Base-by-base conservation (phyloP, 352 stramenopile species). In the Lagenidium giganteum region DNA sequence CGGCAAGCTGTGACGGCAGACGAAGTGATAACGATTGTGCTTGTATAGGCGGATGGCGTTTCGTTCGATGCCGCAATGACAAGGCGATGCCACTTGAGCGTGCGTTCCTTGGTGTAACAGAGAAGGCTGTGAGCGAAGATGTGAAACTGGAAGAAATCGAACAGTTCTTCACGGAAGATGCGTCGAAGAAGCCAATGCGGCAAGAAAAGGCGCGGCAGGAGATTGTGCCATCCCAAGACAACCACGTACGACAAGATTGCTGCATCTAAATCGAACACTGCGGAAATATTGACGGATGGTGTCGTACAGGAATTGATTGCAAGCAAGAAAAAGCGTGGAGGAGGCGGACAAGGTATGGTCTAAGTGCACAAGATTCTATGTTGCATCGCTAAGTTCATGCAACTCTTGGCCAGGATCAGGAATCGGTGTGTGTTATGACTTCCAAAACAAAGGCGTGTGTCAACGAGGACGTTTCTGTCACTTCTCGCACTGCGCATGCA, bases 401-500 rank as follows among this genome's bases (percentile, higher is more conserved):
- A 8, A 31, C 1, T 40, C 16, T 27, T 4, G 32, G 34, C 21
- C 55, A 76, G 60, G 62, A 3, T 42, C 73, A 31, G 79, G 82
- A 31, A 87, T 75, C 28, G 82, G 82, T 29, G 82, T 93, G 24
- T 93, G 82, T 48, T 93, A 93, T 49, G 82, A 93, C 25, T 93
- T 93, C 32, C 82, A 93, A 50, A 93, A 93, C 59, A 93, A 93
- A 35, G 82, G 82, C 9, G 70, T 89, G 8, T 93, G 82, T 20
- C 79, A 92, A 45, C 82, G 82, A 12, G 82, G 79, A 7, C 67
- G 75, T 16, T 89, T 86, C 38, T 93, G 82, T 57, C 82, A 93
- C 43, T 93, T 93, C 48, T 92, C 79, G 12, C 82, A 93, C 52
- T 93, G 82, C 42, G 82, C 82, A 8, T 93, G 82, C 50, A 89